phyloP scores from a whole-genome alignment of 78 protist species.

The Capsaspora owczarzaki region DNA sequence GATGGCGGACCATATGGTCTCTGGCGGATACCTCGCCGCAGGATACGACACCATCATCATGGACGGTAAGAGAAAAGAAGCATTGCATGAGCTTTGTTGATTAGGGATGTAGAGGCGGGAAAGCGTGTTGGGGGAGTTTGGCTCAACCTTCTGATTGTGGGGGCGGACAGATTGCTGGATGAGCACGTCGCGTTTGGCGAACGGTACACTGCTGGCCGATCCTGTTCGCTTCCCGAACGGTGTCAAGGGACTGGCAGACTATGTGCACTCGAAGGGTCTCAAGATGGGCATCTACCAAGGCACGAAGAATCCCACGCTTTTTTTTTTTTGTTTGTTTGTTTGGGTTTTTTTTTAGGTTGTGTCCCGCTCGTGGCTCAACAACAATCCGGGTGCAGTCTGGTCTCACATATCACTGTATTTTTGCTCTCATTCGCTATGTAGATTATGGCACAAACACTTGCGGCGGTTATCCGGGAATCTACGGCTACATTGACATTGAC shows the following conservation, averaged over 20 bases:
- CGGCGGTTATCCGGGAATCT: constrained; percentile 49
- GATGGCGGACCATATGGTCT: constrained; percentile 6
- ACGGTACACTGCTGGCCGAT: background rate
- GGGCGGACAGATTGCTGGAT: background rate
- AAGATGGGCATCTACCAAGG: constrained; percentile 20
- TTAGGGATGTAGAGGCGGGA: background rate
- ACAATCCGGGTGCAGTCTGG: background rate
- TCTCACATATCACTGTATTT: background rate
- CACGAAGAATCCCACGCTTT: too few relatives aligned
- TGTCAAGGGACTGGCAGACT: constrained; percentile 22
- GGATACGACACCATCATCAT: constrained; percentile 37
- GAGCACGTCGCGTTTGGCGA: background rate
- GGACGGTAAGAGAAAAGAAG: constrained; percentile 10
- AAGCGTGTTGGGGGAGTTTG: background rate
- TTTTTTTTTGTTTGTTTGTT: too few relatives aligned
- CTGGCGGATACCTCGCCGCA: constrained; percentile 26
- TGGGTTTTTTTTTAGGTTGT: too few relatives aligned
- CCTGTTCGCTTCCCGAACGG: constrained; percentile 39
- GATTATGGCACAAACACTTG: constrained; percentile 72
- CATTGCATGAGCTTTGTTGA: background rate
- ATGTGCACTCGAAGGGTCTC: constrained; percentile 30
- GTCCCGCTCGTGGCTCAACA: too few relatives aligned
- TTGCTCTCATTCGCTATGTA: too few relatives aligned
- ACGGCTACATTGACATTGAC: constrained; percentile 42
- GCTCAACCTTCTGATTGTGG: background rate